A percentile compares a stretch with the other conserved stretches of the same genome.
These are phyloP conservation scores for Schoenoplectus tabernaemontani DNA, from an alignment of 202 grass and related monocot species.

Conservation along the genomic window DNA sequence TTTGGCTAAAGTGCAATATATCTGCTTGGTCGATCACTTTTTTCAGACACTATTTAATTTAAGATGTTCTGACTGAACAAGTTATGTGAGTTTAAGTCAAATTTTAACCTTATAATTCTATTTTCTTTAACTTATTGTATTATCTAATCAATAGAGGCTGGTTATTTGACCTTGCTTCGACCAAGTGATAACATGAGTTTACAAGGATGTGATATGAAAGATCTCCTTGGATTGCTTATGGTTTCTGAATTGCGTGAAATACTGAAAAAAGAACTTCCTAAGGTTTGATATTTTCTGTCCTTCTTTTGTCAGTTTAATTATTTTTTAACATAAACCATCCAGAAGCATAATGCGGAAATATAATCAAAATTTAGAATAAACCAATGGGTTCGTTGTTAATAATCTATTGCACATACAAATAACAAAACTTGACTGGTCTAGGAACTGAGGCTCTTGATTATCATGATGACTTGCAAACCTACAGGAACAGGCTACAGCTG, in stretches of 20 bases:
- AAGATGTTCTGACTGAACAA: neutral
- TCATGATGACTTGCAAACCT: neutral
- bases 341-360: neutral
- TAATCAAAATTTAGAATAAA: neutral
- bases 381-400: neutral
- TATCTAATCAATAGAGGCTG: slow-evolving; percentile 52
- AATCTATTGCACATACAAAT: neutral
- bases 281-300: slow-evolving; percentile 42
- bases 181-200: slow-evolving; percentile 30
- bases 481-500: neutral
- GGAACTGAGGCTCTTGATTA: neutral
- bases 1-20: neutral
- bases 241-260: slow-evolving; percentile 76
- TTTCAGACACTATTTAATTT: neutral
- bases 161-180: slow-evolving; percentile 55
- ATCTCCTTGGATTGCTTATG: slow-evolving; percentile 64
- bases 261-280: slow-evolving; percentile 44
- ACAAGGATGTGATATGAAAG: slow-evolving; percentile 51
- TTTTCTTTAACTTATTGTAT: neutral
- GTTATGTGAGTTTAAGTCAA: neutral
- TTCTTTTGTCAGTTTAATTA: neutral
- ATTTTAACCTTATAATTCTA: neutral
- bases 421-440: neutral
- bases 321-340: neutral
- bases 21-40: neutral